phyloP scores from a whole-genome alignment of 169 alveolate genomes.

The Perkinsus olseni region DNA sequence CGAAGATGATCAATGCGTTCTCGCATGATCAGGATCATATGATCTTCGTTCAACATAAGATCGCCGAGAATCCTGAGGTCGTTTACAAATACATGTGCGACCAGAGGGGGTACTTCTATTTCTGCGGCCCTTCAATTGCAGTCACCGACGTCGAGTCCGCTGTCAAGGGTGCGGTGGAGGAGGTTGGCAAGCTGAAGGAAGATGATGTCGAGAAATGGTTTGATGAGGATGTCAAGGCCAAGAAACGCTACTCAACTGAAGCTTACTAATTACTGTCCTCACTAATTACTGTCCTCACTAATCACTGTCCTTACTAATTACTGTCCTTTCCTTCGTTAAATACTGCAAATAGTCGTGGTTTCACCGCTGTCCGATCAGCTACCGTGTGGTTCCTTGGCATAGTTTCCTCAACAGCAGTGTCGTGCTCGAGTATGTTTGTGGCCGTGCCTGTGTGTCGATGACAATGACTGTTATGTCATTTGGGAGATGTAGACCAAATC shows the following conservation, averaged over 20 bases:
- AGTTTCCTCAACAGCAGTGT: too few species aligned
- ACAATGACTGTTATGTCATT: too few species aligned
- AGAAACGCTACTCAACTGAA: not conserved
- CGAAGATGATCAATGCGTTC: conserved; percentile 45
- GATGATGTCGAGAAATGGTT: not conserved
- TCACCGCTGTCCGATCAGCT: too few species aligned
- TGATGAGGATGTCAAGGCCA: not conserved
- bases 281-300: not conserved
- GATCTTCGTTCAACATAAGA: conserved; percentile 48
- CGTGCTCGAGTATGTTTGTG: too few species aligned
- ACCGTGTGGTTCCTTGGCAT: too few species aligned
- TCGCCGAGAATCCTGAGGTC: conserved; percentile 19
- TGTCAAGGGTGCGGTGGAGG: not conserved
- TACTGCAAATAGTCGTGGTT: too few species aligned
- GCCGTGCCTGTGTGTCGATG: too few species aligned
- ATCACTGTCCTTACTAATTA: not conserved
- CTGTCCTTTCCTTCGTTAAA: not conserved
- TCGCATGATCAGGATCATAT: conserved; percentile 50
- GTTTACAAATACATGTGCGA: conserved; percentile 17
- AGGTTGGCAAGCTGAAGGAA: not conserved
- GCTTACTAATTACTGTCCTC: not conserved
- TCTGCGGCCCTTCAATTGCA: conserved; percentile 23
- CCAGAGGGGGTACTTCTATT: conserved; percentile 31
- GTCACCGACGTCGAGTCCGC: not conserved
- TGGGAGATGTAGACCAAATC: too few species aligned